Evolutionary conservation across 2,329 filamentous ascomycete species (phyloP).

Genomic region (Penicillium corylophilum): DNA sequence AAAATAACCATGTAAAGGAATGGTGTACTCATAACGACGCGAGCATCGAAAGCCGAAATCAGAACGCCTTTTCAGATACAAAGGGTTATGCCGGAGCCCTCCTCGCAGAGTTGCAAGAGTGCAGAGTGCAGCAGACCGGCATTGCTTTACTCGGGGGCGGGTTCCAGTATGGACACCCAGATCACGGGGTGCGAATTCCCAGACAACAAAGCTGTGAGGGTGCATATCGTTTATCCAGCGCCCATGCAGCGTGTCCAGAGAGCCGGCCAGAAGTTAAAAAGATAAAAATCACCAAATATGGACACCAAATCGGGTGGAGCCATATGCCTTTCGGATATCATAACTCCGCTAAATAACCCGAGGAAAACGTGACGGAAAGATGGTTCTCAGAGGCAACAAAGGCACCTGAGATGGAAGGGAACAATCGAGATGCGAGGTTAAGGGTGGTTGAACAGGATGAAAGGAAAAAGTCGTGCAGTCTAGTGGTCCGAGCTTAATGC

Average conservation of each 20-base stretch:
- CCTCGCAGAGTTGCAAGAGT: conserved; percentile 1
- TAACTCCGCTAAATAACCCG: conserved; percentile 31
- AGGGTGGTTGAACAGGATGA: background rate
- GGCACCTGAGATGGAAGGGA: conserved; percentile 13
- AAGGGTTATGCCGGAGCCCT: background rate
- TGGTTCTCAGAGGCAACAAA: conserved; percentile 16
- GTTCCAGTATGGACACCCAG: background rate
- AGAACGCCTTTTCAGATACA: conserved; percentile 20
- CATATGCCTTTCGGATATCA: conserved; percentile 25
- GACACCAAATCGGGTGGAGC: conserved; percentile 15
- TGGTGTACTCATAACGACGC: conserved; percentile 11
- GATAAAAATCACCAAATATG: conserved; percentile 14
- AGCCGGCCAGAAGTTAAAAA: conserved; percentile 1
- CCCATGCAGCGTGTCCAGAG: background rate
- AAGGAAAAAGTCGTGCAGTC: conserved; percentile 4
- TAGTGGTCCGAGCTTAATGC: conserved; percentile 36
- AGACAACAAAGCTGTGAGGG: background rate
- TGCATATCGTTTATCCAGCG: background rate
- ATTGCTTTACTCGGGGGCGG: background rate
- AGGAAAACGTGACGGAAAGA: conserved; percentile 17
- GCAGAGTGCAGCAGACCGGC: conserved; percentile 2
- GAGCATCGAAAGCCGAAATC: conserved; percentile 19
- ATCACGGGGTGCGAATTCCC: background rate
- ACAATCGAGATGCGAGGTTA: conserved; percentile 16
- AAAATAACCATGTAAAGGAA: conserved; percentile 16